Evolutionary conservation across 2,329 filamentous ascomycete genomes (phyloP), one percentile per base, ranked within the genome.

Genomic region (Fusarium tjaetaba): DNA sequence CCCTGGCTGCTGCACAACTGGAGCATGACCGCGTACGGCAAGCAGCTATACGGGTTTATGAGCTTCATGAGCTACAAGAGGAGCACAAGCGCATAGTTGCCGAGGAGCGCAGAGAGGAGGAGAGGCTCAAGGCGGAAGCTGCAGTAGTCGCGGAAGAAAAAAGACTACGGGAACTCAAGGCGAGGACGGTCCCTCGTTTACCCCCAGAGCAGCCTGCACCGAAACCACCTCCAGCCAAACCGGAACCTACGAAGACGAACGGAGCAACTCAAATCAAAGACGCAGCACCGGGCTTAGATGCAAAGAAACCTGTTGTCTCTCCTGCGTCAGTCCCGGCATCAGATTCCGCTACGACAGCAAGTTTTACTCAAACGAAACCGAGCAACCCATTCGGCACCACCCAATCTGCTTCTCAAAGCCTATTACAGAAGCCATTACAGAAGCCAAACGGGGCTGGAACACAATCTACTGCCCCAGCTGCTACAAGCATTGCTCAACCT

Each of bases 11-110:
- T 52, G 92, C 92, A 8, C 89, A 89, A 55, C 85, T 86, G 20
- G 88, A 92, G 77, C 93, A 95, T 79, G 88, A 93, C 42, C 86
- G 88, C 34, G 88, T 96, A 16, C 86, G 87, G 34, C 82, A 86
- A 61, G 82, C 82, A 36, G 88, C 88, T 13, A 79, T 88, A 41
- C 82, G 84, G 22, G 85, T 86, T 11, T 86, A 84, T 62, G 81
- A 87, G 66, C 80, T 87, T 45, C 83, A 89, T 65, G 82, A 86
- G 66, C 76, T 86, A 22, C 80, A 85, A 58, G 81, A 86, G 70
- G 83, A 87, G 70, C 82, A 85, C 67, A 78, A 82, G 41, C 80
- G 83, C 18, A 83, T 88, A 51, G 61, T 82, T 32, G 82, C 84
- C 48, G 81, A 84, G 60, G 85, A 88, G 75, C 81, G 82, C 45